Conservation (phyloP, 2,329 filamentous ascomycete species). For the Aspergillus ochraceus region DNA sequence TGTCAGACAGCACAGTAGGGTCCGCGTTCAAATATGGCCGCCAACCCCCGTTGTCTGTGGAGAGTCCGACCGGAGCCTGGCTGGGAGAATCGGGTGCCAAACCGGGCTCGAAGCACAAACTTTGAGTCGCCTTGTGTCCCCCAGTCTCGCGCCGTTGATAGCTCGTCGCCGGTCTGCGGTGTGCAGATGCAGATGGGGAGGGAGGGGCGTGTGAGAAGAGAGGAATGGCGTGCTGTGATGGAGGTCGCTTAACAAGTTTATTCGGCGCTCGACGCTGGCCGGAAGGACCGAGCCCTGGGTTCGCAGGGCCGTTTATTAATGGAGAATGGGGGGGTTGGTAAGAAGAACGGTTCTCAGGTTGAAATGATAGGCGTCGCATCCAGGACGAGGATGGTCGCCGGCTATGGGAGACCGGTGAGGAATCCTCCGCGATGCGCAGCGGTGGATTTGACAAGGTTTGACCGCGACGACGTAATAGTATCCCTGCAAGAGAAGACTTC, state of each 20-base stretch:
- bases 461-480: constrained; percentile 36
- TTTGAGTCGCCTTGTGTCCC: constrained; percentile 43
- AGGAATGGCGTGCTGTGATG: constrained; percentile 51
- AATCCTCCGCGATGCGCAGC: constrained; percentile 27
- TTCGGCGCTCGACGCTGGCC: constrained; percentile 48
- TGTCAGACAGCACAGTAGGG: constrained; percentile 27
- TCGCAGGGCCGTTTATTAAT: constrained; percentile 55
- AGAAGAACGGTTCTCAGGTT: constrained; percentile 48
- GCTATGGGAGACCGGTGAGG: constrained; percentile 23
- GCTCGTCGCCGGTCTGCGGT: constrained; percentile 63
- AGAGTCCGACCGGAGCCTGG: constrained; percentile 1
- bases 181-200: constrained; percentile 46
- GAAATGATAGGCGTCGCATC: constrained; percentile 58
- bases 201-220: constrained; percentile 28
- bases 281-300: constrained; percentile 46
- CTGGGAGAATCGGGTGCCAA: constrained; percentile 14
- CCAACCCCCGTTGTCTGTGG: constrained; percentile 30
- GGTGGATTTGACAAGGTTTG: constrained; percentile 38
- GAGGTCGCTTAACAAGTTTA: constrained; percentile 63
- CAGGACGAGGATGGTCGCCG: constrained; percentile 52
- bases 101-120: constrained; percentile 28
- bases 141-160: constrained; percentile 60
- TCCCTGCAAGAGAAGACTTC: constrained; percentile 29
- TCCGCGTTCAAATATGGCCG: constrained; percentile 40
- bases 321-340: constrained; percentile 54